phyloP scores from a whole-genome alignment of 2,329 filamentous ascomycete genomes.

The Aspergillus carbonarius region DNA sequence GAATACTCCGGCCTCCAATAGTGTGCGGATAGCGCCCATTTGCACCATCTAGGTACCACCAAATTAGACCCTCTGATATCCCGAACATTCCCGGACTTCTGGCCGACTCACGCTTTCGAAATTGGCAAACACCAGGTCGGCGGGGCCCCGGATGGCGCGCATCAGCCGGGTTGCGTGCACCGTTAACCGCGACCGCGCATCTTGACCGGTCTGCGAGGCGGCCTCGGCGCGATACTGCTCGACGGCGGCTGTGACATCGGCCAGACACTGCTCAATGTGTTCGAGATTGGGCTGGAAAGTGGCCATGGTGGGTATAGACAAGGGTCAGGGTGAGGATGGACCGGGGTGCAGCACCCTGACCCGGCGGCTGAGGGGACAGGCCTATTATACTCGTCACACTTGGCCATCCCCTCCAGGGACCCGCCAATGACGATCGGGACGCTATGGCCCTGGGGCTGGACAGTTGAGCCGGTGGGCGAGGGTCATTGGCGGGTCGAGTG shows the following conservation, averaged over 20 bases:
- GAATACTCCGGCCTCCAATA: constrained; percentile 23
- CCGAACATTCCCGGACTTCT: neutral
- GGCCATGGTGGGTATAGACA: neutral
- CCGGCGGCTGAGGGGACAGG: neutral
- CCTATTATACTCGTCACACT: neutral
- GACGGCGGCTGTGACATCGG: constrained; percentile 6
- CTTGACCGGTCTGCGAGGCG: neutral
- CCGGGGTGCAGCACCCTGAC: too few relatives aligned
- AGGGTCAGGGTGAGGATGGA: neutral
- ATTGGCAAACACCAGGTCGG: constrained; percentile 20
- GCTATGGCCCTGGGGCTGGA: too few relatives aligned
- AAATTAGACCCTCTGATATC: too few relatives aligned
- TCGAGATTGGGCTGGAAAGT: neutral
- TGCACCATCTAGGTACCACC: neutral
- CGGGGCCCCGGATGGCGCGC: constrained; percentile 22
- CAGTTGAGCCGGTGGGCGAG: too few relatives aligned
- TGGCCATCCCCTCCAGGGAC: neutral
- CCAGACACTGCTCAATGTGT: constrained; percentile 6
- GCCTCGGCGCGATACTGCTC: neutral
- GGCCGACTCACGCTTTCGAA: constrained; percentile 12
- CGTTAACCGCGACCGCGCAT: constrained; percentile 8
- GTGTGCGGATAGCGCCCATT: constrained; percentile 21
- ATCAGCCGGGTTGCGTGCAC: constrained; percentile 10
- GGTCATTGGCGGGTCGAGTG: neutral
- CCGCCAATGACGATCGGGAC: too few relatives aligned